Evolutionary conservation across 2,329 filamentous ascomycete species (phyloP).

Genomic region (Scedosporium minutisporum): DNA sequence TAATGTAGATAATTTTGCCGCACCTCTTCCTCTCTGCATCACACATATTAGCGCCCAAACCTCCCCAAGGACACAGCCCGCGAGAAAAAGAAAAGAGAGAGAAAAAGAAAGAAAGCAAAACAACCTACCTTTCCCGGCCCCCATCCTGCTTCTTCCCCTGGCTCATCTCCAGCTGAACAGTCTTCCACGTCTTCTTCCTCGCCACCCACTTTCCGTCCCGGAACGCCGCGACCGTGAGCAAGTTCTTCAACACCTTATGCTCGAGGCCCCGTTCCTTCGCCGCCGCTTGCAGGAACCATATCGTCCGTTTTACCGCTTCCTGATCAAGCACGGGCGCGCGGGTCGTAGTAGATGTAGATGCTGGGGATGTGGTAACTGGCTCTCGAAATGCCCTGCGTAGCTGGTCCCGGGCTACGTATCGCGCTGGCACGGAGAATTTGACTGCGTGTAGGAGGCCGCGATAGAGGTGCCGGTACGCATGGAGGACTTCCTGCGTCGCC

Average conservation of each 20-base stretch:
- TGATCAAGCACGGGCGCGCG: constrained; percentile 29
- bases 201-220: constrained; percentile 15
- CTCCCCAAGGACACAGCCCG: not conserved
- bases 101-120: constrained; percentile 10
- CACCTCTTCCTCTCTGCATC: constrained; percentile 11
- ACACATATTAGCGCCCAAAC: not conserved
- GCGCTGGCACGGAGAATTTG: constrained; percentile 59
- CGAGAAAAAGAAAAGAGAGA: not conserved
- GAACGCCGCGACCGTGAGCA: constrained; percentile 43
- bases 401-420: constrained; percentile 50
- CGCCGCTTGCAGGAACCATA: constrained; percentile 61
- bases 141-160: constrained; percentile 12
- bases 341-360: no score
- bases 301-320: constrained; percentile 50
- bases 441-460: constrained; percentile 59
- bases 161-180: constrained; percentile 10
- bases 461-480: constrained; percentile 62
- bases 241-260: constrained; percentile 61
- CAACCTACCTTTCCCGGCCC: not conserved
- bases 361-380: not conserved
- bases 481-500: constrained; percentile 35
- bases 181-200: constrained; percentile 12
- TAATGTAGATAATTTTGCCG: constrained; percentile 46
- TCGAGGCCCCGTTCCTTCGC: constrained; percentile 55
- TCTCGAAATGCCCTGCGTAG: constrained; percentile 51